Evolutionary conservation across 2,329 filamentous ascomycete genomes (phyloP).

Genomic region (Rosellinia necatrix): DNA sequence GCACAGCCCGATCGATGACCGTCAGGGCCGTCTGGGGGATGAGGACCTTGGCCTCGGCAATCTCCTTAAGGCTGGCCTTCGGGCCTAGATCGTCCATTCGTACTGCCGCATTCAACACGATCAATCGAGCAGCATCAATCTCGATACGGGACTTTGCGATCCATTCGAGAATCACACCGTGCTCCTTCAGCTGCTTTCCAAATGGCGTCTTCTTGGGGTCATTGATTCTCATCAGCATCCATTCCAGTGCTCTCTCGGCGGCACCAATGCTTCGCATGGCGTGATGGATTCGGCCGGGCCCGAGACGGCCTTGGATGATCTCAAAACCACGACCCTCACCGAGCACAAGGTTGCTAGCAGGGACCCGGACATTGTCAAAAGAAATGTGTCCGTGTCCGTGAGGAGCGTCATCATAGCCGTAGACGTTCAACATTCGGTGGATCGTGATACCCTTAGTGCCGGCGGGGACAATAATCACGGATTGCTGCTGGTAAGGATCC

Average conservation of each 20-base stretch:
- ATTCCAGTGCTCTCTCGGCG: constrained; percentile 88
- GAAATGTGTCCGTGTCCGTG: constrained; percentile 94
- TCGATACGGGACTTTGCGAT: constrained; percentile 91
- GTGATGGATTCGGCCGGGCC: constrained; percentile 95
- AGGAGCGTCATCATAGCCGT: constrained; percentile 97
- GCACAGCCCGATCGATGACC: constrained; percentile 92
- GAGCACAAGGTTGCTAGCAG: constrained; percentile 81
- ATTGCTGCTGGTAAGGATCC: constrained; percentile 87
- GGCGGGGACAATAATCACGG: constrained; percentile 85
- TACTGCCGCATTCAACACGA: constrained; percentile 92
- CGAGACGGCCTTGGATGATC: constrained; percentile 96
- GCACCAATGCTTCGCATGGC: constrained; percentile 94
- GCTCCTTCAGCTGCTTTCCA: constrained; percentile 81
- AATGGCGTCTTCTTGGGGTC: constrained; percentile 91
- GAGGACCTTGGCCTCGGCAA: constrained; percentile 92
- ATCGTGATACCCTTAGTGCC: constrained; percentile 85
- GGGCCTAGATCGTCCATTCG: constrained; percentile 90
- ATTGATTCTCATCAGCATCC: constrained; percentile 93
- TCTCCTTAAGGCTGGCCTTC: constrained; percentile 89
- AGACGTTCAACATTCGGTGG: constrained; percentile 90
- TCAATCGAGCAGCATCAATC: constrained; percentile 86
- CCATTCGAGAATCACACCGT: constrained; percentile 95
- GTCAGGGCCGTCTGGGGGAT: constrained; percentile 80
- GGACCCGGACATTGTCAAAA: constrained; percentile 90
- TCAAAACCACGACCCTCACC: constrained; percentile 95